Conservation (phyloP, 1,139 yeast genomes). For the Blastobotrys raffinosifermentans region DNA sequence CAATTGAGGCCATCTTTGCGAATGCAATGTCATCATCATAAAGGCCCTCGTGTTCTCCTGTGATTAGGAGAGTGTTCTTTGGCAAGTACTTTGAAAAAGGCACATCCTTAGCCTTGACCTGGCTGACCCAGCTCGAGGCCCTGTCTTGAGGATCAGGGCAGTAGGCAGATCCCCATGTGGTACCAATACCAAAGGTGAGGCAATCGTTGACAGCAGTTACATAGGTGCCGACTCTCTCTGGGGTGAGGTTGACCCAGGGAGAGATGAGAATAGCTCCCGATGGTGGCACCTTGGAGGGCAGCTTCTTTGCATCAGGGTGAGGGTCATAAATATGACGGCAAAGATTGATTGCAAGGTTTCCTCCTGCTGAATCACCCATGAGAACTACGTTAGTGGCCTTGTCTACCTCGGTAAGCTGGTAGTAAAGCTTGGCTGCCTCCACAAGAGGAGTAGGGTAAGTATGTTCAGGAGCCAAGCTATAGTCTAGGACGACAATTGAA, state of each 20-base stretch:
- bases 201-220: slow-evolving; percentile 2
- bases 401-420: slow-evolving; percentile 34
- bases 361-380: slow-evolving; percentile 46
- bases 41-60: slow-evolving; percentile 3
- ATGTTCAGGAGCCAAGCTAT: slow-evolving; percentile 33
- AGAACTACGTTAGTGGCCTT: slow-evolving; percentile 31
- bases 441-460: slow-evolving; percentile 39
- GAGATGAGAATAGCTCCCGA: slow-evolving; percentile 35
- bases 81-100: slow-evolving; percentile 5
- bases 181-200: not conserved
- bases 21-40: slow-evolving; percentile 4
- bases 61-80: slow-evolving; percentile 2
- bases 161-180: slow-evolving; percentile 2
- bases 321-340: slow-evolving; percentile 37
- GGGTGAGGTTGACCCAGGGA: slow-evolving; percentile 41
- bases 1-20: not conserved
- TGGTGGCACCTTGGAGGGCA: slow-evolving; percentile 30
- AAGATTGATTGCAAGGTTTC: slow-evolving; percentile 36
- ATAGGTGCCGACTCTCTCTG: slow-evolving; percentile 3
- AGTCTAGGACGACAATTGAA: slow-evolving; percentile 37
- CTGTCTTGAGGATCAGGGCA: slow-evolving; percentile 1
- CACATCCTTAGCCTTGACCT: not conserved
- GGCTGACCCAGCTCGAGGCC: slow-evolving; percentile 6
- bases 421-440: slow-evolving; percentile 34
- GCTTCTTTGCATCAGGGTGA: slow-evolving; percentile 21